Evolutionary conservation across 768 basidiomycete species (phyloP).

Genomic region (Lanmaoa pseudosensibilis): DNA sequence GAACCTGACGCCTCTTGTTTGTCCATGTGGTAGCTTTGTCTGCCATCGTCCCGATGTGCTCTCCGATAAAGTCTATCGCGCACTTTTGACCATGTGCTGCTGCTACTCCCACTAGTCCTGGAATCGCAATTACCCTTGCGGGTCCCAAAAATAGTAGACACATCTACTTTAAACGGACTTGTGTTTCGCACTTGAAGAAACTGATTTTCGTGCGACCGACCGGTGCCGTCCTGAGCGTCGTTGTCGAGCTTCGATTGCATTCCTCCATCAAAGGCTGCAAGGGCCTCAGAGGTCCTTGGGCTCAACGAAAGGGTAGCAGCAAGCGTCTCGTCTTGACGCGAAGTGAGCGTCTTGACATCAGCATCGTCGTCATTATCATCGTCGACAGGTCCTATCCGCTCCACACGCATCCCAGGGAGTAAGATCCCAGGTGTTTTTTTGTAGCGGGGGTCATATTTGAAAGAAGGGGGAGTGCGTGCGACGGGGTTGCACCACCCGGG

Average conservation of each 20-base stretch:
- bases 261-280: slow-evolving; percentile 1
- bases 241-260: slow-evolving; percentile 2
- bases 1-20: slow-evolving; percentile 24
- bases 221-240: slow-evolving; percentile 6
- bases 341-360: slow-evolving; percentile 33
- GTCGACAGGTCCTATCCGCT: slow-evolving; percentile 14
- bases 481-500: slow-evolving; percentile 33
- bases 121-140: slow-evolving; percentile 21
- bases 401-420: slow-evolving; percentile 23
- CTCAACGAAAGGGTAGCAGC: slow-evolving; percentile 46
- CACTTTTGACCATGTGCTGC: slow-evolving; percentile 34
- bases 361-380: slow-evolving; percentile 27
- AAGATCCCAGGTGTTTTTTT: slow-evolving; percentile 13
- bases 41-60: slow-evolving; percentile 33
- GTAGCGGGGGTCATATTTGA: slow-evolving; percentile 8
- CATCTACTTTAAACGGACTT: slow-evolving; percentile 51
- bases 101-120: slow-evolving; percentile 23
- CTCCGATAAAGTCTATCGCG: slow-evolving; percentile 30
- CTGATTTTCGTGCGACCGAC: slow-evolving; percentile 2
- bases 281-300: slow-evolving; percentile 42
- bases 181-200: slow-evolving; percentile 39
- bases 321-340: slow-evolving; percentile 35
- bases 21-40: slow-evolving; percentile 16
- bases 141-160: slow-evolving; percentile 30
- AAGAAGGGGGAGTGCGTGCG: slow-evolving; percentile 12